phyloP scores from a whole-genome alignment of 805 yeast species.

The Pichia californica region DNA sequence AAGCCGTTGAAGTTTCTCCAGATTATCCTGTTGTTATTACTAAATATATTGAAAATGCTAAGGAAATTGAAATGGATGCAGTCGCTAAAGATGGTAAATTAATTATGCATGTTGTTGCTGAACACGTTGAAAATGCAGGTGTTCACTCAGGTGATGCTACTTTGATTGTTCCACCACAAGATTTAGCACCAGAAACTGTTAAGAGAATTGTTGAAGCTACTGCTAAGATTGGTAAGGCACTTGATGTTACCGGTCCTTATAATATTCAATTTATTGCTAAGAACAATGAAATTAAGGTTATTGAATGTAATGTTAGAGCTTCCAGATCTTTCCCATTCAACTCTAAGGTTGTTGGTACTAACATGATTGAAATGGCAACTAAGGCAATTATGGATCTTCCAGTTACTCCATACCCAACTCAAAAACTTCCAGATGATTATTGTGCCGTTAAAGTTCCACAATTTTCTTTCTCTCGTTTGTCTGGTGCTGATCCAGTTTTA shows the following conservation, averaged over 20 bases:
- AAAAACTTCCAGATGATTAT: conserved; percentile 84
- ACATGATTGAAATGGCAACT: conserved; percentile 95
- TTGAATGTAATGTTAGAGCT: conserved; percentile 98
- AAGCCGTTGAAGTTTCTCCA: conserved; percentile 96
- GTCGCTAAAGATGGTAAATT: conserved; percentile 93
- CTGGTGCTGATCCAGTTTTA: conserved; percentile 96
- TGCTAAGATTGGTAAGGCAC: conserved; percentile 90
- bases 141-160: conserved; percentile 99
- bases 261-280: conserved; percentile 96
- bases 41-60: conserved; percentile 92
- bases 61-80: conserved; percentile 98
- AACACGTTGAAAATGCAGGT: conserved; percentile 99
- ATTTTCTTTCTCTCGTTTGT: conserved; percentile 91
- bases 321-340: conserved; percentile 99
- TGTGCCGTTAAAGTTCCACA: conserved; percentile 97
- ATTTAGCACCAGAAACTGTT: conserved; percentile 86
- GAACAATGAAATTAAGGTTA: conserved; percentile 92
- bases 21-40: conserved; percentile 98
- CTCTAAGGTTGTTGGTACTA: conserved; percentile 94
- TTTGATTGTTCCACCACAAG: conserved; percentile 93
- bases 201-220: conserved; percentile 89
- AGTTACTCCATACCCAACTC: conserved; percentile 83
- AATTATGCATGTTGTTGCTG: conserved; percentile 95
- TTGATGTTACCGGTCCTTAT: conserved; percentile 95
- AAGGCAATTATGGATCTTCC: conserved; percentile 90